A percentile compares a stretch with the other conserved stretches of the same genome.
Conservation (phyloP, 225 moss, liverwort and hornwort species). For the Straminergon stramineum region DNA sequence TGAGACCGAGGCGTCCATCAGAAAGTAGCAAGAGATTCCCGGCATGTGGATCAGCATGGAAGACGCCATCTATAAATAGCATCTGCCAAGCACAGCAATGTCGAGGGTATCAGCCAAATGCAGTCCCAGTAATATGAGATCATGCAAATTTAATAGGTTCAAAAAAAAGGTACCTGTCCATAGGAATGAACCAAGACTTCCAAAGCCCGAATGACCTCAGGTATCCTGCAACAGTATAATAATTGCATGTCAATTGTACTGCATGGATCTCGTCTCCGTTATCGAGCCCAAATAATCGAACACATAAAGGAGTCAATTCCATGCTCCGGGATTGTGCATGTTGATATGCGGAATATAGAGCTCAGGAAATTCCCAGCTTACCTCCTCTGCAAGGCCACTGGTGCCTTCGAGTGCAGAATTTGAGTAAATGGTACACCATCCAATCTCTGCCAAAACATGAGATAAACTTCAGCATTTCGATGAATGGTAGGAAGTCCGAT, state of each 20-base stretch:
- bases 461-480: neutral
- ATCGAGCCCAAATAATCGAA: neutral
- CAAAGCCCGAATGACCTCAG: conserved; percentile 65
- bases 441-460: conserved; percentile 52
- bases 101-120: neutral
- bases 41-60: conserved; percentile 99
- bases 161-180: conserved; percentile 55
- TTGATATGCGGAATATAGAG: neutral
- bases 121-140: neutral
- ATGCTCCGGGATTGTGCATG: neutral
- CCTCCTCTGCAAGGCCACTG: conserved; percentile 63
- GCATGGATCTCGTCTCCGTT: neutral
- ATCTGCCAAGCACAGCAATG: conserved; percentile 44
- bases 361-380: neutral
- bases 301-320: neutral
- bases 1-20: conserved; percentile 86
- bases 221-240: conserved; percentile 46
- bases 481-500: neutral
- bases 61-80: conserved; percentile 89
- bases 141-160: neutral
- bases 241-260: neutral
- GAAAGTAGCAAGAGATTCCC: conserved; percentile 83
- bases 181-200: conserved; percentile 67
- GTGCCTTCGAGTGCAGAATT: conserved; percentile 64
- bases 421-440: conserved; percentile 97